Conservation (phyloP, 2,329 filamentous ascomycete genomes). For the Fusarium sp. region DNA sequence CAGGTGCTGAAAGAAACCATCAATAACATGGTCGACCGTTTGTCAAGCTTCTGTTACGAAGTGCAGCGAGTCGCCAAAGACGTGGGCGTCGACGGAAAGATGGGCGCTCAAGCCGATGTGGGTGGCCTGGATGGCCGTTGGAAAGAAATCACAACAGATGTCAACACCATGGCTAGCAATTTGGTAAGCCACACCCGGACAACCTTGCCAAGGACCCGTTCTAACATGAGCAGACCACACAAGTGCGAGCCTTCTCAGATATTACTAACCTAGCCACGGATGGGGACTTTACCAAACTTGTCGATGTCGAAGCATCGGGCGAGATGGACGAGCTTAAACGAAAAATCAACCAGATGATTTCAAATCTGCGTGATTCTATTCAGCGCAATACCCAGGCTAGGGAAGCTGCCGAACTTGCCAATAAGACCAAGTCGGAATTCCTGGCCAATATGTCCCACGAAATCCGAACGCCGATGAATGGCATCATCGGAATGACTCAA, state of each 20-base stretch:
- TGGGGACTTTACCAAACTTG: conserved; percentile 95
- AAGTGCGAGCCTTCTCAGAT: conserved; percentile 97
- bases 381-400: conserved; percentile 95
- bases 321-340: conserved; percentile 99
- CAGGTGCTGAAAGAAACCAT: conserved; percentile 94
- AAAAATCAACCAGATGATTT: conserved; percentile 99
- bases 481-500: conserved; percentile 98
- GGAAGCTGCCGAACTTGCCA: conserved; percentile 94
- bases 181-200: conserved; percentile 56
- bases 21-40: conserved; percentile 97
- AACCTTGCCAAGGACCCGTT: background rate
- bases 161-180: conserved; percentile 89
- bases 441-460: conserved; percentile 99
- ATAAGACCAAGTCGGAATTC: conserved; percentile 98
- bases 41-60: conserved; percentile 96
- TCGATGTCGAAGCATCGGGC: conserved; percentile 95
- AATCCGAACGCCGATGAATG: conserved; percentile 96
- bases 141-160: conserved; percentile 98
- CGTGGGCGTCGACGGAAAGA: conserved; percentile 97
- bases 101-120: conserved; percentile 96
- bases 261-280: conserved; percentile 98
- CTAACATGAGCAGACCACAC: conserved; percentile 76
- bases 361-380: conserved; percentile 93
- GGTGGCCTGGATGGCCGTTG: conserved; percentile 92
- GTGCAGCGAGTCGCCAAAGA: conserved; percentile 96